Evolutionary conservation across 768 basidiomycete genomes (phyloP).

Genomic region (Artomyces pyxidatus): DNA sequence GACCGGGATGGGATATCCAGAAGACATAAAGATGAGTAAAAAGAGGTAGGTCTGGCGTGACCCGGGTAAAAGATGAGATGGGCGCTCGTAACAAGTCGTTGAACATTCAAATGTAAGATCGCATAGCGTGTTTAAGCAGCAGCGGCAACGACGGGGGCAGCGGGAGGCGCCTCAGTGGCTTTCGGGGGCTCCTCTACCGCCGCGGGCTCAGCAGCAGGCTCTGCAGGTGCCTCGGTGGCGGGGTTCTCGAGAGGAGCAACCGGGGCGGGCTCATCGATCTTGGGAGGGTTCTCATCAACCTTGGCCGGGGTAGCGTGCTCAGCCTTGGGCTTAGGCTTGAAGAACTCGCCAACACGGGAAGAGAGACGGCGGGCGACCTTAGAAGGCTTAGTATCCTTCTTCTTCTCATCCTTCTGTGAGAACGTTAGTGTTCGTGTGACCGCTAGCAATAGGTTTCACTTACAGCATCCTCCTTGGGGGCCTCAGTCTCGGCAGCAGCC

Average conservation of each 20-base stretch:
- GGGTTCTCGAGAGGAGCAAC: slow-evolving; percentile 83
- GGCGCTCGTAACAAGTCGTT: slow-evolving; percentile 16
- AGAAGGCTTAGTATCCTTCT: slow-evolving; percentile 29
- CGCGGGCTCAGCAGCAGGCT: slow-evolving; percentile 25
- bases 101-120: slow-evolving; percentile 33
- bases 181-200: slow-evolving; percentile 24
- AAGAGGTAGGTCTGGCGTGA: slow-evolving; percentile 14
- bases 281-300: slow-evolving; percentile 84
- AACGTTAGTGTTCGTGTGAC: not conserved
- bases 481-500: slow-evolving; percentile 29
- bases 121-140: slow-evolving; percentile 57
- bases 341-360: slow-evolving; percentile 72
- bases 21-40: slow-evolving; percentile 24
- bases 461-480: slow-evolving; percentile 60
- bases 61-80: slow-evolving; percentile 11
- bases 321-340: slow-evolving; percentile 64
- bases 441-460: not conserved
- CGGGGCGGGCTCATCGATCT: slow-evolving; percentile 75
- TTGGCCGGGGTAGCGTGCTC: slow-evolving; percentile 50
- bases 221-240: slow-evolving; percentile 39
- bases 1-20: slow-evolving; percentile 23
- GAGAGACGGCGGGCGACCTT: slow-evolving; percentile 84
- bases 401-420: slow-evolving; percentile 37
- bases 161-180: slow-evolving; percentile 36
- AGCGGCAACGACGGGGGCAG: slow-evolving; percentile 66